phyloP scores from a whole-genome alignment of 106 monocot genomes.

The Cymbidium sinense region DNA sequence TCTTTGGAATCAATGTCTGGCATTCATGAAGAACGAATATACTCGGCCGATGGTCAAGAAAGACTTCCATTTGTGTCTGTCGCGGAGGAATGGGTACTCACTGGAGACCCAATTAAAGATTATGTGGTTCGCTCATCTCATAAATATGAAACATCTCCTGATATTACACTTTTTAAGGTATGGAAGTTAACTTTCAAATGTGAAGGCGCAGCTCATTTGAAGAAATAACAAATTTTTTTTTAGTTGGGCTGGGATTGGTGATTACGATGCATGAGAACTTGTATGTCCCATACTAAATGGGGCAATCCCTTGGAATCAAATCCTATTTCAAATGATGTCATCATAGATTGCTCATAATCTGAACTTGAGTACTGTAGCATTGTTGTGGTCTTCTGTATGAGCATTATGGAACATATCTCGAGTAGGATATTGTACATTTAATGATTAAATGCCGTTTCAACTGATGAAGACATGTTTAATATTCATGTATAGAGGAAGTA shows the following conservation, averaged over 20 bases:
- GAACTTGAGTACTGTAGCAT: neutral
- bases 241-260: neutral
- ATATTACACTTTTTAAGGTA: constrained; percentile 93
- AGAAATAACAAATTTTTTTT: neutral
- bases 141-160: constrained; percentile 86
- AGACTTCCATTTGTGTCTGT: constrained; percentile 64
- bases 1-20: constrained; percentile 55
- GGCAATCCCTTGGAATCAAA: neutral
- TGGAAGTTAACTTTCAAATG: neutral
- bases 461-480: neutral
- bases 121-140: constrained; percentile 61
- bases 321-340: neutral
- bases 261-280: neutral
- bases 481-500: neutral
- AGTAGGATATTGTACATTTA: neutral
- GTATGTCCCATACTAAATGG: neutral
- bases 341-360: neutral
- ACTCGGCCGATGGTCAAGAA: constrained; percentile 62
- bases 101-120: constrained; percentile 76
- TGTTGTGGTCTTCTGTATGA: neutral
- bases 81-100: constrained; percentile 83
- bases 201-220: neutral
- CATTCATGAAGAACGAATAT: constrained; percentile 53
- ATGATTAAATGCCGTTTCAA: neutral
- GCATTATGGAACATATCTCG: neutral